Percentiles rank a stretch among this genome's conserved stretches.
phyloP scores from a whole-genome alignment of 805 yeast genomes.

The Spathaspora passalidarum region DNA sequence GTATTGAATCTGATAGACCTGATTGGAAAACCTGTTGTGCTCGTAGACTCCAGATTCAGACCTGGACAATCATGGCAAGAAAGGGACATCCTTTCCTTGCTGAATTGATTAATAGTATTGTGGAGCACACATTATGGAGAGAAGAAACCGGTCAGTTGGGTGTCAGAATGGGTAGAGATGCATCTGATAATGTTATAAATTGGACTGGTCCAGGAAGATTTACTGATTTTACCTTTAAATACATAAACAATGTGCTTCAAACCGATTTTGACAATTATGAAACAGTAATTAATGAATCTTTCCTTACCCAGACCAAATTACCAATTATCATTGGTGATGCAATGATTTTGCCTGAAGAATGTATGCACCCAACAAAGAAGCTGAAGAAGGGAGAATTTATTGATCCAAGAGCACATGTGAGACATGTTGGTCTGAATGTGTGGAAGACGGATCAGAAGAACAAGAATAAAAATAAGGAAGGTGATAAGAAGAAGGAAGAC shows the following conservation, averaged over 20 bases:
- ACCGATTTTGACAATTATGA: slow-evolving; percentile 16
- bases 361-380: slow-evolving; percentile 67
- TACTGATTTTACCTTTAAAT: slow-evolving; percentile 81
- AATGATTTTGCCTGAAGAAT: slow-evolving; percentile 67
- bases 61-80: slow-evolving; percentile 94
- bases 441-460: too few relatives aligned
- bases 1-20: slow-evolving; percentile 91
- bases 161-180: neutral
- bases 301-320: slow-evolving; percentile 53
- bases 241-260: slow-evolving; percentile 39
- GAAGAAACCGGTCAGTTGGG: slow-evolving; percentile 43
- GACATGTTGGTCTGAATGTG: slow-evolving; percentile 68
- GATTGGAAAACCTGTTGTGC: slow-evolving; percentile 96
- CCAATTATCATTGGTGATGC: slow-evolving; percentile 63
- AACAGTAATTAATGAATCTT: slow-evolving; percentile 42
- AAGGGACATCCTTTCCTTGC: slow-evolving; percentile 88
- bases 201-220: slow-evolving; percentile 98
- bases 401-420: slow-evolving; percentile 80
- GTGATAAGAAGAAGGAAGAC: too few relatives aligned
- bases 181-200: slow-evolving; percentile 64
- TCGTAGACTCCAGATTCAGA: slow-evolving; percentile 89
- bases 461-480: too few relatives aligned
- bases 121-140: slow-evolving; percentile 67
- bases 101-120: slow-evolving; percentile 76
- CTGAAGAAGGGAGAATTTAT: slow-evolving; percentile 18